Evolutionary conservation across 148 eudicot genomes (phyloP).

Genomic region (Vaccinium macrocarpon): DNA sequence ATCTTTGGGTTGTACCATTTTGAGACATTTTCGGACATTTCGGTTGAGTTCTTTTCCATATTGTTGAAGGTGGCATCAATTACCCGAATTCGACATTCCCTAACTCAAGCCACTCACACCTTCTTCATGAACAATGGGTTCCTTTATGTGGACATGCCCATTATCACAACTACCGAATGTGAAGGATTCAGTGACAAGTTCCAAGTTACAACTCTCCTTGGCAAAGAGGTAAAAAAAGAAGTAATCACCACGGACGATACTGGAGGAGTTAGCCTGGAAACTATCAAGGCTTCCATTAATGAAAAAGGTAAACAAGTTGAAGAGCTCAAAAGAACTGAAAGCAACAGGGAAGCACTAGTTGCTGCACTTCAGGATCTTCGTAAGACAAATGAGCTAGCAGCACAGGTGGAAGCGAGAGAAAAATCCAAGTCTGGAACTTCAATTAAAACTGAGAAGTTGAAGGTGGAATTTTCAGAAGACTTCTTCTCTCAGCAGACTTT

Average conservation of each 20-base stretch:
- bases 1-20: neutral
- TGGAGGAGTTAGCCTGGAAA: constrained; percentile 45
- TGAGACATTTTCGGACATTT: neutral
- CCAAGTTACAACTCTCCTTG: constrained; percentile 59
- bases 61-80: constrained; percentile 74
- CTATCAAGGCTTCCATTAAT: constrained; percentile 51
- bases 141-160: constrained; percentile 76
- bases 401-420: constrained; percentile 54
- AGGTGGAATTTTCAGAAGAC: constrained; percentile 42
- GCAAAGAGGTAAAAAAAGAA: constrained; percentile 21
- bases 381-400: constrained; percentile 53
- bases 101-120: constrained; percentile 55
- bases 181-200: constrained; percentile 64
- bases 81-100: constrained; percentile 57
- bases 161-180: constrained; percentile 62
- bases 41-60: neutral
- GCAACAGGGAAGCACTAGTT: constrained; percentile 67
- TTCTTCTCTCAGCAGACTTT: constrained; percentile 68
- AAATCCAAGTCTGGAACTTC: constrained; percentile 31
- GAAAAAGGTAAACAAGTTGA: constrained; percentile 61
- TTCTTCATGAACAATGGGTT: constrained; percentile 74
- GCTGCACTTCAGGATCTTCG: constrained; percentile 72
- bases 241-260: constrained; percentile 17
- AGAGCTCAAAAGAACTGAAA: constrained; percentile 65
- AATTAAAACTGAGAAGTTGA: constrained; percentile 25